Conservation (phyloP, 306 rosid genomes). For the Castanea mollissima region DNA sequence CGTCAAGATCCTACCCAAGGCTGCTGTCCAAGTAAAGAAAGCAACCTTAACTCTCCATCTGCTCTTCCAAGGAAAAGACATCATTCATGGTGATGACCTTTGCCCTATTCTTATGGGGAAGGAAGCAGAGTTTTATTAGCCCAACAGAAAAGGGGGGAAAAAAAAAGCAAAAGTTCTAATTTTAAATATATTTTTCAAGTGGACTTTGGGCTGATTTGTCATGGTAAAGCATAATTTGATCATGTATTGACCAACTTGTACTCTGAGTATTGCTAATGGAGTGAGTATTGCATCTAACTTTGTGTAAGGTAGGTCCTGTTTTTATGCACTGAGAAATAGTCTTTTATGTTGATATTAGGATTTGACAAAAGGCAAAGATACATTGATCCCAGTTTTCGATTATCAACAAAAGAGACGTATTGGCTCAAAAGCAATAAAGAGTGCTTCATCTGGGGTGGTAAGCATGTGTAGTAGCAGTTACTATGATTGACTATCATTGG, state of each 20-base stretch:
- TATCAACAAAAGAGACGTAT: slow-evolving; percentile 79
- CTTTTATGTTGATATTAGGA: slow-evolving; percentile 51
- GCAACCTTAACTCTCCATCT: too few species aligned
- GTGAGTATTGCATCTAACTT: slow-evolving; percentile 14
- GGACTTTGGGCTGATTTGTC: background rate
- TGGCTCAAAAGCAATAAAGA: slow-evolving; percentile 71
- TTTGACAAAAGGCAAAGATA: slow-evolving; percentile 82
- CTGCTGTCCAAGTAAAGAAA: too few species aligned
- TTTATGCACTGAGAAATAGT: slow-evolving; percentile 13
- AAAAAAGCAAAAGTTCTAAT: background rate
- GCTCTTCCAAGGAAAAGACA: too few species aligned
- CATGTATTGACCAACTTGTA: background rate
- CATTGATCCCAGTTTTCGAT: slow-evolving; percentile 76
- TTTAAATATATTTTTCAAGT: background rate
- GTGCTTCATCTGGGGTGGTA: slow-evolving; percentile 91
- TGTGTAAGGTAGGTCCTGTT: background rate
- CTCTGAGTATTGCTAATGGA: background rate
- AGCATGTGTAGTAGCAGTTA: slow-evolving; percentile 30
- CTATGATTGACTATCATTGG: background rate
- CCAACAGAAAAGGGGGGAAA: background rate
- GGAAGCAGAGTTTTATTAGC: background rate
- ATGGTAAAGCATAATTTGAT: slow-evolving; percentile 6
- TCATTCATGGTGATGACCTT: background rate
- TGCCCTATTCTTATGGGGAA: background rate
- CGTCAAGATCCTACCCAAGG: too few species aligned